Percentiles rank a stretch among this genome's conserved stretches.
These are phyloP conservation scores for Didymosphaeria variabile DNA, from an alignment of 2,329 filamentous ascomycete genomes.

Conservation along the genomic window DNA sequence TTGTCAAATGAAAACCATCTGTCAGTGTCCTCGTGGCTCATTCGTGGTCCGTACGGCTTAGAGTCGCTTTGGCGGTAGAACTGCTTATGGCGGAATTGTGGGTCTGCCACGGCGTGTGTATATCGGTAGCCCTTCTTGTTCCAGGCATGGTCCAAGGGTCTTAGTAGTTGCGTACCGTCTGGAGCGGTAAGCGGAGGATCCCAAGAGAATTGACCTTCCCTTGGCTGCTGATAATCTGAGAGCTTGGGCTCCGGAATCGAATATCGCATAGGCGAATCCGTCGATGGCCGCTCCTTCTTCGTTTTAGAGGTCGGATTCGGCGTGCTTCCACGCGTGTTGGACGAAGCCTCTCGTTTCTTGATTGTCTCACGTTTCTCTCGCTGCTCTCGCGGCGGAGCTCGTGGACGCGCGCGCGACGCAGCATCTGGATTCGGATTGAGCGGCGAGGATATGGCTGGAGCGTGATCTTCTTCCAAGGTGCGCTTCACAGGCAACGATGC, in stretches of 20 bases:
- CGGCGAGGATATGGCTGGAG: slow-evolving; percentile 75
- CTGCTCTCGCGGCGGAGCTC: slow-evolving; percentile 52
- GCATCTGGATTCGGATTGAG: slow-evolving; percentile 70
- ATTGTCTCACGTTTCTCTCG: slow-evolving; percentile 63
- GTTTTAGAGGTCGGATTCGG: slow-evolving; percentile 52
- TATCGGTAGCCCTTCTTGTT: slow-evolving; percentile 83
- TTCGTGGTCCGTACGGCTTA: slow-evolving; percentile 80
- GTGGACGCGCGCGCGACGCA: slow-evolving; percentile 53
- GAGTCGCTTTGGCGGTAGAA: slow-evolving; percentile 91
- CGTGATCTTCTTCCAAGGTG: slow-evolving; percentile 73
- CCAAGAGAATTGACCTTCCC: slow-evolving; percentile 58
- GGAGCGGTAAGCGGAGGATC: slow-evolving; percentile 58
- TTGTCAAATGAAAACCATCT: slow-evolving; percentile 79
- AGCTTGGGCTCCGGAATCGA: slow-evolving; percentile 58
- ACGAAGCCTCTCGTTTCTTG: slow-evolving; percentile 62
- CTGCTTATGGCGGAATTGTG: slow-evolving; percentile 82
- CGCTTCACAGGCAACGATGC: slow-evolving; percentile 67
- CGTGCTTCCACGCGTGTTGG: slow-evolving; percentile 48
- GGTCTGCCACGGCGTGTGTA: slow-evolving; percentile 88
- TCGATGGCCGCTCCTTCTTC: slow-evolving; percentile 45
- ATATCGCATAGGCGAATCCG: slow-evolving; percentile 61
- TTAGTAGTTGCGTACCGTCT: slow-evolving; percentile 56
- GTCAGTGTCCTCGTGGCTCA: slow-evolving; percentile 93
- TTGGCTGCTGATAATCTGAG: slow-evolving; percentile 60
- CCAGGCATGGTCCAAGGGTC: slow-evolving; percentile 64